phyloP scores from a whole-genome alignment of 257 asterid species.

The Nicotiana sylvestris region DNA sequence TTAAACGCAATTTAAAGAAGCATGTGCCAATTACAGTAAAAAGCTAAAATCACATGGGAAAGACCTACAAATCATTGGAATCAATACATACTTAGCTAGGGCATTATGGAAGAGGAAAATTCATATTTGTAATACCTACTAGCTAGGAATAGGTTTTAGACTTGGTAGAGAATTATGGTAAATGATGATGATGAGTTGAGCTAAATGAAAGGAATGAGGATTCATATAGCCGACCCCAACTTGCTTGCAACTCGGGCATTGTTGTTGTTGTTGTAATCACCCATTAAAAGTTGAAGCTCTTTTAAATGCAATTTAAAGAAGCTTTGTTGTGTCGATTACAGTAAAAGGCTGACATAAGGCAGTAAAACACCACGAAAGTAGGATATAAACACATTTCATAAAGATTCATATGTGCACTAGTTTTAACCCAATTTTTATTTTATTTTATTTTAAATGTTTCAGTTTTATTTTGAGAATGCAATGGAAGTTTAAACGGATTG shows the following conservation, averaged over 20 bases:
- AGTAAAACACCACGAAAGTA: neutral
- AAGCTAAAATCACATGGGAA: too few relatives aligned
- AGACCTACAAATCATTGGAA: too few relatives aligned
- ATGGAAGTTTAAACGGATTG: neutral
- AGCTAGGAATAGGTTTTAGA: too few relatives aligned
- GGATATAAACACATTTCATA: neutral
- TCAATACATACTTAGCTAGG: too few relatives aligned
- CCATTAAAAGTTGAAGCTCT: neutral
- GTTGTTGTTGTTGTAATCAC: slow-evolving; percentile 20
- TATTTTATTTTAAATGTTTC: too few relatives aligned
- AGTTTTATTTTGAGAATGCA: neutral
- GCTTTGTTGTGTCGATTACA: neutral
- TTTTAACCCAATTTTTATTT: neutral
- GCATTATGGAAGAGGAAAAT: too few relatives aligned
- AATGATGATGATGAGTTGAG: too few relatives aligned
- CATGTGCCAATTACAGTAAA: neutral
- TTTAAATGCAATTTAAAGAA: neutral
- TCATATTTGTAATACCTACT: too few relatives aligned
- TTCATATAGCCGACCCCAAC: too few relatives aligned
- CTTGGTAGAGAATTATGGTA: too few relatives aligned
- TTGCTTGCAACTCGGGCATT: too few relatives aligned
- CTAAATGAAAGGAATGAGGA: too few relatives aligned
- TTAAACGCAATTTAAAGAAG: neutral
- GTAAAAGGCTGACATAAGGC: neutral
- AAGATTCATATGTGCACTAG: neutral